phyloP scores from a whole-genome alignment of 2,329 filamentous ascomycete genomes.

The Helotiales sp. region DNA sequence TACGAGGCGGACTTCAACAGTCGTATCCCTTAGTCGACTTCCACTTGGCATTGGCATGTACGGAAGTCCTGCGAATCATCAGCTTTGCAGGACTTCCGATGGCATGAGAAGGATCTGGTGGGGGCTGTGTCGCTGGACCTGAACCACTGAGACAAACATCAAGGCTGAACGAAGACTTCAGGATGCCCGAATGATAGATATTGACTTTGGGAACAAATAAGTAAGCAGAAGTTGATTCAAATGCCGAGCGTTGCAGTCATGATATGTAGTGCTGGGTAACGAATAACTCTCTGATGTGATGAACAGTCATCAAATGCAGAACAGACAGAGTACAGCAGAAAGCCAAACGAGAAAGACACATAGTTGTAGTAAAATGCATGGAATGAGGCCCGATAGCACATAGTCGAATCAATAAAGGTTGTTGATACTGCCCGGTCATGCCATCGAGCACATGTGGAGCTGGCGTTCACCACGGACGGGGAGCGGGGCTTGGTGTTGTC shows the following conservation, averaged over 20 bases:
- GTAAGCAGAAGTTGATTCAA: background rate
- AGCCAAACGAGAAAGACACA: background rate
- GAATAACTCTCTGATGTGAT: background rate
- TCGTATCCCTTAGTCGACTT: background rate
- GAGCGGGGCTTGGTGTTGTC: background rate
- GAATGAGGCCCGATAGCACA: background rate
- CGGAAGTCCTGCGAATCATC: background rate
- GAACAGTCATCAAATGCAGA: background rate
- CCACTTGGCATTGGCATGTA: background rate
- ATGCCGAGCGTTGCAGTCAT: background rate
- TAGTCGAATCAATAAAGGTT: background rate
- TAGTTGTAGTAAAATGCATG: background rate
- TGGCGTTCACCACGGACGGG: background rate
- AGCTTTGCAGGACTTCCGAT: background rate
- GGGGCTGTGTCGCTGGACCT: background rate
- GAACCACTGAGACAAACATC: background rate
- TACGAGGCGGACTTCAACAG: background rate
- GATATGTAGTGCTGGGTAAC: background rate
- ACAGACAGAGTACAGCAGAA: background rate
- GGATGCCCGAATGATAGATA: background rate
- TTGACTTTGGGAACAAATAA: background rate
- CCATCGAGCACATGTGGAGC: too few relatives aligned
- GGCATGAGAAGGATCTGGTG: background rate
- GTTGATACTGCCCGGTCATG: too few relatives aligned
- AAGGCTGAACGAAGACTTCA: background rate